Conservation (phyloP, 768 basidiomycete species). For the Obba rivulosa region DNA sequence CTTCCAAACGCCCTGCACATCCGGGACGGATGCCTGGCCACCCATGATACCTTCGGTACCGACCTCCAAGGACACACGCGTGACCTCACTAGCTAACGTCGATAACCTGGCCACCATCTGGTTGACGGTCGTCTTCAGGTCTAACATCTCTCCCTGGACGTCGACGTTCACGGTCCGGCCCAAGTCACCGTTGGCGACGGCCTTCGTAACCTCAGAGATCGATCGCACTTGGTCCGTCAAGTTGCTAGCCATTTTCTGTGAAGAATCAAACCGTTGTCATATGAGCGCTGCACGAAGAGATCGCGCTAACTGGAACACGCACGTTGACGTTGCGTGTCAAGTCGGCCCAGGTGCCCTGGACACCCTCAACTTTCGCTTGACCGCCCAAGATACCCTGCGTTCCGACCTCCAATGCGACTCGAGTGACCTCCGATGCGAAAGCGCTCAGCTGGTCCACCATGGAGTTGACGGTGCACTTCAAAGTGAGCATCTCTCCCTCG, state of each 20-base stretch:
- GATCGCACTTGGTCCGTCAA: slow-evolving; percentile 85
- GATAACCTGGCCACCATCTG: slow-evolving; percentile 71
- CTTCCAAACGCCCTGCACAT: slow-evolving; percentile 94
- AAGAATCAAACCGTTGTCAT: not conserved
- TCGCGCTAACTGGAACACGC: slow-evolving; percentile 21
- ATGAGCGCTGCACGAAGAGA: not conserved
- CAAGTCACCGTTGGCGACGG: slow-evolving; percentile 78
- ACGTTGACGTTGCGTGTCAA: slow-evolving; percentile 89
- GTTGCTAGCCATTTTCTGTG: slow-evolving; percentile 82
- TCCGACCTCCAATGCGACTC: slow-evolving; percentile 85
- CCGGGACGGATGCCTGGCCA: slow-evolving; percentile 88
- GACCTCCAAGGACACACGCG: slow-evolving; percentile 86
- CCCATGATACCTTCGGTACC: slow-evolving; percentile 92
- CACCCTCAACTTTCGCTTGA: slow-evolving; percentile 85
- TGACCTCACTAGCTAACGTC: slow-evolving; percentile 79
- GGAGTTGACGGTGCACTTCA: slow-evolving; percentile 84
- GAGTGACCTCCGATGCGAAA: slow-evolving; percentile 78
- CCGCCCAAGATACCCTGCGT: slow-evolving; percentile 89
- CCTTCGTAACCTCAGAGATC: slow-evolving; percentile 82
- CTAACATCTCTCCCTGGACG: slow-evolving; percentile 92
- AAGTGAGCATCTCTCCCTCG: slow-evolving; percentile 81
- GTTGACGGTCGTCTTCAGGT: slow-evolving; percentile 76
- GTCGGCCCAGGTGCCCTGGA: slow-evolving; percentile 91
- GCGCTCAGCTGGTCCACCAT: slow-evolving; percentile 91
- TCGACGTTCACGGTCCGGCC: slow-evolving; percentile 84